phyloP scores from a whole-genome alignment of 1,284 basidiomycete genomes.

The Fomitopsis pinicola region DNA sequence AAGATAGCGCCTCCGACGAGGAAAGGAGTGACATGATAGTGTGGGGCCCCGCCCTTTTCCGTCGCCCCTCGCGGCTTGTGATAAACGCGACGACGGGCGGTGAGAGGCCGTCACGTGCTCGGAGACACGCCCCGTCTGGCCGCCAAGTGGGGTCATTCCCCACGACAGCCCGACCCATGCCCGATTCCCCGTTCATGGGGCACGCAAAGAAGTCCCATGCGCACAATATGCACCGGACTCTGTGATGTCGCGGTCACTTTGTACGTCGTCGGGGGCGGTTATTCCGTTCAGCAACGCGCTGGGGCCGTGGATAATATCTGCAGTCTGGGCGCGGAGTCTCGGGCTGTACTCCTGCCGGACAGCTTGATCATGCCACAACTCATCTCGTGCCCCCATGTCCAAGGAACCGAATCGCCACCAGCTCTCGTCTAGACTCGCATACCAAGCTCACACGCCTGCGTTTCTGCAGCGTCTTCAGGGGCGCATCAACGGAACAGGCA shows the following conservation, averaged over 20 bases:
- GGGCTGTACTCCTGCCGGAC: neutral
- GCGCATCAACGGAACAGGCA: constrained; percentile 14
- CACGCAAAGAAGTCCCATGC: too few species aligned
- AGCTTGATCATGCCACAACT: neutral
- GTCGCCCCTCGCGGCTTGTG: constrained; percentile 10
- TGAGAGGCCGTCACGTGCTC: neutral
- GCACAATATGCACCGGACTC: too few species aligned
- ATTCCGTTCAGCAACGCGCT: neutral
- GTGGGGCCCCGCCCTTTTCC: constrained; percentile 8
- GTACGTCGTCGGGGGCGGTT: neutral
- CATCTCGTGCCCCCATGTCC: constrained; percentile 13
- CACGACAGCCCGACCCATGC: neutral
- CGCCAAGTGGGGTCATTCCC: neutral
- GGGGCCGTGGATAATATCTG: too few species aligned
- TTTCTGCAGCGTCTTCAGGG: constrained; percentile 26
- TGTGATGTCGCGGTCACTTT: neutral
- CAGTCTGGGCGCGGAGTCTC: neutral
- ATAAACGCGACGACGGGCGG: constrained; percentile 6
- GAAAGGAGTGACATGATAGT: constrained; percentile 38
- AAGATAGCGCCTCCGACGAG: constrained; percentile 43
- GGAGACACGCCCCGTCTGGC: neutral
- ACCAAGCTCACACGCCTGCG: constrained; percentile 23
- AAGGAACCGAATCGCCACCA: constrained; percentile 28
- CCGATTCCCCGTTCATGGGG: neutral
- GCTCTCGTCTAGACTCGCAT: constrained; percentile 25